These are phyloP conservation scores for Wickerhamiella lipophila DNA, from an alignment of 805 yeast species.

Conservation along the genomic window DNA sequence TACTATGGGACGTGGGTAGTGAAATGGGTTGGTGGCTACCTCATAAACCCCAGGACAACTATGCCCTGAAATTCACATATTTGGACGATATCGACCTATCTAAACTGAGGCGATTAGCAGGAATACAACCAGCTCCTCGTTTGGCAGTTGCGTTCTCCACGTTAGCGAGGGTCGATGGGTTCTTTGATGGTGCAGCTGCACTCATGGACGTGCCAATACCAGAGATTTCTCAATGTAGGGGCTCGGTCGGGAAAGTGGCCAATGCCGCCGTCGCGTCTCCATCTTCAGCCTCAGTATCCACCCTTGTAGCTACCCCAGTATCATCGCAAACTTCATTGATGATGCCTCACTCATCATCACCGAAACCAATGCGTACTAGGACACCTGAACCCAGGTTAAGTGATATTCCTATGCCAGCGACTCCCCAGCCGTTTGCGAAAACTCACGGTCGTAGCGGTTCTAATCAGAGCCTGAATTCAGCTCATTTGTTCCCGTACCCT, in stretches of 20 bases:
- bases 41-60: not conserved
- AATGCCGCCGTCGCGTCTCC: not conserved
- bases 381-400: not conserved
- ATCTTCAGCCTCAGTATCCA: not conserved
- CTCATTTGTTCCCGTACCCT: conserved; percentile 10
- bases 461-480: conserved; percentile 2
- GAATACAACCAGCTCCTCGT: conserved; percentile 54
- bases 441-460: conserved; percentile 7
- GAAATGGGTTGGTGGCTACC: conserved; percentile 9
- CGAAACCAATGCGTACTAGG: not conserved
- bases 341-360: not conserved
- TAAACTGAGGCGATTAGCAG: conserved; percentile 20
- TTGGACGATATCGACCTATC: not conserved
- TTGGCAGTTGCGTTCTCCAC: conserved; percentile 29
- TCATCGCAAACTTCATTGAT: not conserved
- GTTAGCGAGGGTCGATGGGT: not conserved
- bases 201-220: not conserved
- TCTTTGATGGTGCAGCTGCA: not conserved
- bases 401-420: not conserved
- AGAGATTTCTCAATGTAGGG: not conserved
- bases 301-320: not conserved
- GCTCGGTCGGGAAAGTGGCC: not conserved
- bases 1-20: conserved; percentile 44
- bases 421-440: conserved; percentile 1
- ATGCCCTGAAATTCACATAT: not conserved